Percentiles rank a stretch among this genome's conserved stretches.
Conservation (phyloP, 139 green algal species). For the Coelastrella sp. region DNA sequence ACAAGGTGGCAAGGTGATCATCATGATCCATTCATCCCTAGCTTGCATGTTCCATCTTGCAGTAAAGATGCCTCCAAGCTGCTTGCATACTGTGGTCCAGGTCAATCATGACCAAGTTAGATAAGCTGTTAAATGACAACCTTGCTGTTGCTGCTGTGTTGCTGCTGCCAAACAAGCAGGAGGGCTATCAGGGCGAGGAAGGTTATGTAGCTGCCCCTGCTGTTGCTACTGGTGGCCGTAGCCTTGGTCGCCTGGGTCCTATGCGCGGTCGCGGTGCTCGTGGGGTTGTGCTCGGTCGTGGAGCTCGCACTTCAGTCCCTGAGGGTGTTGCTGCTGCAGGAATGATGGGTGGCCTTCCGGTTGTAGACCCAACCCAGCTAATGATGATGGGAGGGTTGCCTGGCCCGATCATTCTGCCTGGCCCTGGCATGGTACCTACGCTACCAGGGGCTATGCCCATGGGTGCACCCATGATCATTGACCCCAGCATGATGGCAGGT, state of each 20-base stretch:
- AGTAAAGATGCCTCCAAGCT: too few species aligned
- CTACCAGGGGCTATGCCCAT: slow-evolving; percentile 18
- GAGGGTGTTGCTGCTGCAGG: slow-evolving; percentile 35
- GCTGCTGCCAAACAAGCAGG: slow-evolving; percentile 11
- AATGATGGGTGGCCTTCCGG: slow-evolving; percentile 30
- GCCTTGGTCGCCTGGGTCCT: slow-evolving; percentile 9
- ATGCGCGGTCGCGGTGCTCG: slow-evolving; percentile 43
- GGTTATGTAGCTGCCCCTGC: background rate
- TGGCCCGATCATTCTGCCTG: slow-evolving; percentile 36
- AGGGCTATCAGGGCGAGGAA: slow-evolving; percentile 22
- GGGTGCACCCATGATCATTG: slow-evolving; percentile 24
- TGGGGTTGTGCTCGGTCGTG: slow-evolving; percentile 6
- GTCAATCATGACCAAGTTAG: too few species aligned
- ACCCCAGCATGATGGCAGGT: slow-evolving; percentile 30
- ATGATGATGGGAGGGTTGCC: slow-evolving; percentile 53
- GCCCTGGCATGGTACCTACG: slow-evolving; percentile 18
- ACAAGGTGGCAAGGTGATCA: too few species aligned
- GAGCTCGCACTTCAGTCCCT: slow-evolving; percentile 2
- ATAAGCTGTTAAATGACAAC: too few species aligned
- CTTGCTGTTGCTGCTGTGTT: background rate
- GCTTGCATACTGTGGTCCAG: too few species aligned
- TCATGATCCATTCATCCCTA: too few species aligned
- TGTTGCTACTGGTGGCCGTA: background rate
- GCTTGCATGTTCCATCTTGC: too few species aligned
- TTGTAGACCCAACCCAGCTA: slow-evolving; percentile 31